Evolutionary conservation across 2,329 filamentous ascomycete species (phyloP).

Genomic region (Fusarium sp.): DNA sequence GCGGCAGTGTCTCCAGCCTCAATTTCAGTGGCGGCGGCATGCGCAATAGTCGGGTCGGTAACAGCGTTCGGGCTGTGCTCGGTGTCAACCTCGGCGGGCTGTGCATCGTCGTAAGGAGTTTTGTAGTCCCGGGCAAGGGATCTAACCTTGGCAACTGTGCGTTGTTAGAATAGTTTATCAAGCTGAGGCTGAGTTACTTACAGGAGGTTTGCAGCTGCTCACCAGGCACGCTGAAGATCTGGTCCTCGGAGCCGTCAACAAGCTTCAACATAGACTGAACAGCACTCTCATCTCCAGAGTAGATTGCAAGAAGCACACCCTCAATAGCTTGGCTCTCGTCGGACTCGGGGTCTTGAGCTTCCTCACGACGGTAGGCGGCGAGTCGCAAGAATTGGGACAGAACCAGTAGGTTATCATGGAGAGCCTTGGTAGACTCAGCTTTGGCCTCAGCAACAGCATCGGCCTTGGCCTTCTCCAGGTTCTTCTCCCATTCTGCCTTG

Average conservation of each 20-base stretch:
- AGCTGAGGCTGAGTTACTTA: conserved; percentile 61
- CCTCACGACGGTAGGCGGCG: conserved; percentile 79
- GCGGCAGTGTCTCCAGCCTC: conserved; percentile 61
- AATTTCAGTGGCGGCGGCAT: conserved; percentile 77
- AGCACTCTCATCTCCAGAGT: conserved; percentile 80
- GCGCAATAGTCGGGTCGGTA: conserved; percentile 75
- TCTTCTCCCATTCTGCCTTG: conserved; percentile 72
- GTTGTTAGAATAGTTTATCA: conserved; percentile 36
- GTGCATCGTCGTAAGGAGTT: conserved; percentile 55
- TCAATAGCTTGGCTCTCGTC: conserved; percentile 87
- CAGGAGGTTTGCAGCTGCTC: conserved; percentile 78
- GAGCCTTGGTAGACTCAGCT: conserved; percentile 64
- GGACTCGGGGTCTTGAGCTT: conserved; percentile 72
- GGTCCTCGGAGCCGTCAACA: conserved; percentile 77
- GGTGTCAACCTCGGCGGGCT: conserved; percentile 52
- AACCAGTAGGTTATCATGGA: conserved; percentile 75
- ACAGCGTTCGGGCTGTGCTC: conserved; percentile 52
- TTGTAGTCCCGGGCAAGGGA: conserved; percentile 67
- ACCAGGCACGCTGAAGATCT: conserved; percentile 73
- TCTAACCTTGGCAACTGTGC: conserved; percentile 56
- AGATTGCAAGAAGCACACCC: conserved; percentile 81
- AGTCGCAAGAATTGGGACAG: conserved; percentile 85
- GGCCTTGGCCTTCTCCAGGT: conserved; percentile 67
- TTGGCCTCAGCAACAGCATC: conserved; percentile 66
- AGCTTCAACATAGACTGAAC: conserved; percentile 83